Conservation (phyloP, 2,329 filamentous ascomycete species). For the Diplodia intermedia region DNA sequence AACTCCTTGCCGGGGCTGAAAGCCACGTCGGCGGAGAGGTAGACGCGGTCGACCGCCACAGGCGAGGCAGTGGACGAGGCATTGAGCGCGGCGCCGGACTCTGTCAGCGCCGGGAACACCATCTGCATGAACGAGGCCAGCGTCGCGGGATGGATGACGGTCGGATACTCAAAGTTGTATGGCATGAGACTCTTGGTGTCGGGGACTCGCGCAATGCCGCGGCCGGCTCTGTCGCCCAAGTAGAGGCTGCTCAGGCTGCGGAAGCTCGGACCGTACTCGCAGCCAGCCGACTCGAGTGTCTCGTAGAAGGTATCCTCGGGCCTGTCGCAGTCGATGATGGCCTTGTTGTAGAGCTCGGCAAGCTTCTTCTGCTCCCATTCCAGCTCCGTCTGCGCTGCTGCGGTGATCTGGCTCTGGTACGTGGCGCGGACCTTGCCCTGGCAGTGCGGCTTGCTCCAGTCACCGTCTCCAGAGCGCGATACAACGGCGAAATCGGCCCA, state of each 20-base stretch:
- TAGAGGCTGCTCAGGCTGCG: slow-evolving; percentile 34
- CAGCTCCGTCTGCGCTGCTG: neutral
- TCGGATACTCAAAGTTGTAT: slow-evolving; percentile 22
- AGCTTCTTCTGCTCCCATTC: slow-evolving; percentile 1
- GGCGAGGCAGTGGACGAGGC: neutral
- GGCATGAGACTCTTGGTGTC: neutral
- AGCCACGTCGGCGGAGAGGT: slow-evolving; percentile 1
- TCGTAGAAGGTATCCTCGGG: slow-evolving; percentile 34
- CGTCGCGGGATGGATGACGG: slow-evolving; percentile 37
- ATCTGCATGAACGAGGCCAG: slow-evolving; percentile 37
- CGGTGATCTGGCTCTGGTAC: neutral
- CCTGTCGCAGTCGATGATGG: neutral
- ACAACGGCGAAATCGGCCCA: slow-evolving; percentile 13
- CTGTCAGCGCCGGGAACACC: slow-evolving; percentile 24
- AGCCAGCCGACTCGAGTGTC: slow-evolving; percentile 36
- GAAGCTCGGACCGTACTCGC: slow-evolving; percentile 29
- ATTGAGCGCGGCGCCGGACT: neutral
- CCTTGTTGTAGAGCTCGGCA: neutral
- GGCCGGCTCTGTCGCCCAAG: slow-evolving; percentile 30
- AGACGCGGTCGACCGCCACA: slow-evolving; percentile 3
- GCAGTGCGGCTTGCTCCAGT: slow-evolving; percentile 1
- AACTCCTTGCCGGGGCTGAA: slow-evolving; percentile 1
- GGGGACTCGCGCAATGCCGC: slow-evolving; percentile 34
- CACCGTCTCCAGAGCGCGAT: neutral
- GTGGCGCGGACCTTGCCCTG: slow-evolving; percentile 6